phyloP scores from a whole-genome alignment of 2,329 filamentous ascomycete species.

The Xylaria sp. region DNA sequence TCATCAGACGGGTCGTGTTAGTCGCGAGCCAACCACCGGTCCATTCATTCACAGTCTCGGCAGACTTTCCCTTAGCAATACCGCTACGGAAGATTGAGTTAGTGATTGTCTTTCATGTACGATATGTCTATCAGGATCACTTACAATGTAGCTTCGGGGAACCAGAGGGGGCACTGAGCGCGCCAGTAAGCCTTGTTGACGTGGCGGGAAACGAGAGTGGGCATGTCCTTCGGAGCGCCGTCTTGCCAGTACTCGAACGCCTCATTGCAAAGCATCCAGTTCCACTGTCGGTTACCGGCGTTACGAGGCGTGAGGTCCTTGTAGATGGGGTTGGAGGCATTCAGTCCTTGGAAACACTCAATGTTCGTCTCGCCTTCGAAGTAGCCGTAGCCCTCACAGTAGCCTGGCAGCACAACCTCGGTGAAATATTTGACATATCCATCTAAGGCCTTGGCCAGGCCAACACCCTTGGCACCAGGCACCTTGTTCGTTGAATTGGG shows the following conservation, averaged over 20 bases:
- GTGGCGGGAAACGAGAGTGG: conserved; percentile 50
- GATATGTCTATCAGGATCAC: not conserved
- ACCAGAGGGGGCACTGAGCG: conserved; percentile 52
- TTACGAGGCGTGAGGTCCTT: conserved; percentile 48
- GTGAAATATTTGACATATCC: conserved; percentile 58
- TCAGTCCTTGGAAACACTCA: conserved; percentile 53
- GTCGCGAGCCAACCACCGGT: conserved; percentile 52
- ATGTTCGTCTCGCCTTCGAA: conserved; percentile 50
- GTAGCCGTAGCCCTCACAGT: conserved; percentile 54
- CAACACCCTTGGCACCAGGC: conserved; percentile 57
- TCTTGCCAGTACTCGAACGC: conserved; percentile 50
- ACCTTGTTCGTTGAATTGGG: conserved; percentile 52
- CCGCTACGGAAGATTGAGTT: conserved; percentile 25
- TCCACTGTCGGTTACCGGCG: conserved; percentile 56
- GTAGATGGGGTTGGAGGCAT: conserved; percentile 50
- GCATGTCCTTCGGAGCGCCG: conserved; percentile 50
- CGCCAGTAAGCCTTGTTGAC: conserved; percentile 48
- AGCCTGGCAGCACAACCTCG: conserved; percentile 49
- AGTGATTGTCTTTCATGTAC: not conserved
- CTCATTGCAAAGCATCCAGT: conserved; percentile 62
- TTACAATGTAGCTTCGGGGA: conserved; percentile 48
- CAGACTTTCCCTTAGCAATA: conserved; percentile 41
- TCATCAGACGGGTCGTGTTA: conserved; percentile 46
- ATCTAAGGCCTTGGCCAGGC: conserved; percentile 55
- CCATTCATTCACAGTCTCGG: conserved; percentile 43